Evolutionary conservation across 305 asterid genomes (phyloP), one percentile per base, ranked within the genome.

Genomic region (Nicotiana rustica): DNA sequence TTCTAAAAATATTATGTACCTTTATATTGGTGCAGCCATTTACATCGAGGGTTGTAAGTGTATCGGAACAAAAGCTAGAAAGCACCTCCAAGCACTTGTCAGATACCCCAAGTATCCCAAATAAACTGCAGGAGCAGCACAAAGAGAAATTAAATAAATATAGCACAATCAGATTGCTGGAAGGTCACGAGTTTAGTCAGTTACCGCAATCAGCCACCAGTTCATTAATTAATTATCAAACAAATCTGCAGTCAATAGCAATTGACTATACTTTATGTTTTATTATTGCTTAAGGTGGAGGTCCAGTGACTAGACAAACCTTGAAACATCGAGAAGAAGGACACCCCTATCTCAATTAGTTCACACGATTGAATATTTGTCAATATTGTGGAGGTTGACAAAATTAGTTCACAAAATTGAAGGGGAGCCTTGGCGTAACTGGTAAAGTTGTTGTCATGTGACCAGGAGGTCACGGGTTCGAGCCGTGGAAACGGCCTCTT

Each of bases 31-130:
- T 87, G 88, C 98, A 94, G 52, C 99, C 99, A 84, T 96, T 96
- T 85, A 94, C 98, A 84, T 96, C 98, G 29, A 96, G 91, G 36
- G 99, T 96, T 21, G 94, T 93, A 38, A 96, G 55, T 52, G 98
- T 91, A 73, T 79, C 82, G 18, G 96, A 89, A 85, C 97, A 93
- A 86, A 29, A 76, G 67, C 84, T 86, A 12, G 98, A 91, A 36
- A 96, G 96, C 35, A 89, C 90, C 85, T 93, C 96, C 87, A 96
- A 81, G 88, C 97, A 87, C 90, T 86, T 91, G 84, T 93, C 98
- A 21, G 94, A 91, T 70, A 96, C 98, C 84, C 99, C 98, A 83
- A 94, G 92, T 85, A 96, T 91, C 80, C 99, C 99, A 86, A 96
- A 96, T 90, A 96, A 86, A 92, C 99, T 96, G 94, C 91, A 88